Conservation (phyloP, 352 stramenopile species). For the Pythium catenulatum region DNA sequence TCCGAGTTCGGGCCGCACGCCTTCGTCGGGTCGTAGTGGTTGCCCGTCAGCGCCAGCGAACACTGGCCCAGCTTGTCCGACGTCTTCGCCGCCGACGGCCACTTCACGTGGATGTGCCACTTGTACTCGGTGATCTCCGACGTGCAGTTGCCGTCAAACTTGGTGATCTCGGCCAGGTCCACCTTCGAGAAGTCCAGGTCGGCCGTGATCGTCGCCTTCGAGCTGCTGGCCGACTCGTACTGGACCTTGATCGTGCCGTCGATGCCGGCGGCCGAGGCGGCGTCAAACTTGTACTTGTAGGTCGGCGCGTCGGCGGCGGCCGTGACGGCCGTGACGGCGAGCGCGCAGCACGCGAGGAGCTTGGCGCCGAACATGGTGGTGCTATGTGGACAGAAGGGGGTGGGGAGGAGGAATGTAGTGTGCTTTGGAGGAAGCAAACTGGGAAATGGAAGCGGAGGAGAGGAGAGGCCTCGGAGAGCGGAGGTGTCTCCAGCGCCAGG, state of each 20-base stretch:
- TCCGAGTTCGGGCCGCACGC: conserved; percentile 65
- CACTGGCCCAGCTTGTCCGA: conserved; percentile 55
- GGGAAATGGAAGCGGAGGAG: conserved; percentile 21
- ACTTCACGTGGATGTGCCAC: conserved; percentile 70
- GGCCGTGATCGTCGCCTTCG: conserved; percentile 40
- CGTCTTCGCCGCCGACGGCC: conserved; percentile 39
- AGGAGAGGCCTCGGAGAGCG: conserved; percentile 6
- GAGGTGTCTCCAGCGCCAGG: neutral
- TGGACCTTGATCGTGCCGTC: conserved; percentile 41
- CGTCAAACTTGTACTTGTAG: conserved; percentile 54
- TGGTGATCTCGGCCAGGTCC: conserved; percentile 41
- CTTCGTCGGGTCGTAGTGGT: conserved; percentile 66
- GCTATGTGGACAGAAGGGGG: neutral
- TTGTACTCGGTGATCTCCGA: conserved; percentile 55
- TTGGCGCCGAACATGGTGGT: conserved; percentile 36
- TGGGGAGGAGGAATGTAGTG: neutral
- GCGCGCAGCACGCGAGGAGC: conserved; percentile 25
- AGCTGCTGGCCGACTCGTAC: conserved; percentile 25
- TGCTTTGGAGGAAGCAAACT: conserved; percentile 25
- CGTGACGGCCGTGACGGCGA: conserved; percentile 16
- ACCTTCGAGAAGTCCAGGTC: conserved; percentile 43
- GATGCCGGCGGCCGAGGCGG: conserved; percentile 28
- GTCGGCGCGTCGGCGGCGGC: neutral
- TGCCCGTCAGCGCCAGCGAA: conserved; percentile 39
- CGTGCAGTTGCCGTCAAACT: conserved; percentile 64